Percentiles rank a stretch among this genome's conserved stretches.
These are phyloP conservation scores for Cladosporium sp. DNA, from an alignment of 2,329 filamentous ascomycete genomes.

Conservation along the genomic window DNA sequence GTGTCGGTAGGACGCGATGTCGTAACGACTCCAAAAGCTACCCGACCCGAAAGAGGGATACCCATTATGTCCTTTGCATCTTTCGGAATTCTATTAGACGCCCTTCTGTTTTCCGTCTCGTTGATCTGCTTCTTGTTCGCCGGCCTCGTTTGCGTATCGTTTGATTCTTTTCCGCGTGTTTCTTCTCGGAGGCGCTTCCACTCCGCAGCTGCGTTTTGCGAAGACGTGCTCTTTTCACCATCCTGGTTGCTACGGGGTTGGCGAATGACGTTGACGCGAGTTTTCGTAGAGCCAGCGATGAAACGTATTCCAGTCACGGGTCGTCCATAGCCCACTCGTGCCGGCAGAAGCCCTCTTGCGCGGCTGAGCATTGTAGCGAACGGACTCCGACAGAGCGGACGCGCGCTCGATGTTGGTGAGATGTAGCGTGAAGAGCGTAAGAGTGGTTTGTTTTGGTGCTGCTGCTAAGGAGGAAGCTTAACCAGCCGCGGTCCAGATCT, in stretches of 20 bases:
- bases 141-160: not conserved
- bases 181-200: no score
- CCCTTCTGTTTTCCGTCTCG: not conserved
- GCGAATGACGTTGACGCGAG: not conserved
- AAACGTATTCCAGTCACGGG: not conserved
- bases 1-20: conserved; percentile 16
- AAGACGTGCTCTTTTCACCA: not conserved
- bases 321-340: not conserved
- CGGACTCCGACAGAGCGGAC: not conserved
- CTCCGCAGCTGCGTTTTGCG: not conserved
- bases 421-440: not conserved
- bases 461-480: not conserved
- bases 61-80: not conserved
- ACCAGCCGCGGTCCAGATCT: conserved; percentile 1
- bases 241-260: not conserved
- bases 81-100: not conserved
- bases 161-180: not conserved
- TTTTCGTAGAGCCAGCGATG: not conserved
- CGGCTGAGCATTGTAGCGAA: not conserved
- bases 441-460: not conserved
- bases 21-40: conserved; percentile 17
- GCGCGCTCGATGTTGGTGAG: not conserved
- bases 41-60: not conserved
- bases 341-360: conserved; percentile 1
- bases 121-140: not conserved